Conservation (phyloP, 495 filamentous ascomycete genomes). For the Talaromyces liani region DNA sequence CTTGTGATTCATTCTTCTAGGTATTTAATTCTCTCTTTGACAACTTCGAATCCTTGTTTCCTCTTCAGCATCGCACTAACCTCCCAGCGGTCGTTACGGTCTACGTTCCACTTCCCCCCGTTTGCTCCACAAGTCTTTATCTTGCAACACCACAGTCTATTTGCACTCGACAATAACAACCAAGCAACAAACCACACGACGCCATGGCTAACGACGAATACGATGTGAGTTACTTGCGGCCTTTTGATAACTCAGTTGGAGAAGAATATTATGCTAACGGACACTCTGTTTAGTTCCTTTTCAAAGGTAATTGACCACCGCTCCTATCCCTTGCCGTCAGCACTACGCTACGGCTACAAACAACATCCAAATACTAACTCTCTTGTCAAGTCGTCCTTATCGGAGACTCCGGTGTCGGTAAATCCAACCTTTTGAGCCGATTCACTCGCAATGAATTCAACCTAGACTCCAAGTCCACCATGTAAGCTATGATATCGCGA, state of each 20-base stretch:
- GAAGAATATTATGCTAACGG: background rate
- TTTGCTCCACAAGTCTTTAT: constrained; percentile 1
- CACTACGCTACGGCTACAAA: constrained; percentile 13
- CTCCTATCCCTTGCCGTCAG: constrained; percentile 16
- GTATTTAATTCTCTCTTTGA: background rate
- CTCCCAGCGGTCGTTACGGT: background rate
- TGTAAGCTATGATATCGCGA: constrained; percentile 23
- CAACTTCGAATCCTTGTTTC: background rate
- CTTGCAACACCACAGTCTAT: background rate
- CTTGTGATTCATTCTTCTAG: background rate
- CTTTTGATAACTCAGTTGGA: background rate
- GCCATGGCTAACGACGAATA: constrained; percentile 99
- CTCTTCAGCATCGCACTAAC: background rate
- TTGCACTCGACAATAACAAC: background rate
- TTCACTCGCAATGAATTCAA: constrained; percentile 99
- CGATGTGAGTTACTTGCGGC: constrained; percentile 66
- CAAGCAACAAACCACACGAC: constrained; percentile 5
- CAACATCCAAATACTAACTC: constrained; percentile 8
- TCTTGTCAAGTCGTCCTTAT: constrained; percentile 79
- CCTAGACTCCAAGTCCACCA: constrained; percentile 98
- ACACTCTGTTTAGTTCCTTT: constrained; percentile 70
- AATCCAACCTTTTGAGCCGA: constrained; percentile 98
- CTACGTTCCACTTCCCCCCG: constrained; percentile 8
- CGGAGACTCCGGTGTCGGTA: constrained; percentile 97
- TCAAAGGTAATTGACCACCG: constrained; percentile 71